phyloP scores from a whole-genome alignment of 2,329 filamentous ascomycete species.

The Penicillium polonicum region DNA sequence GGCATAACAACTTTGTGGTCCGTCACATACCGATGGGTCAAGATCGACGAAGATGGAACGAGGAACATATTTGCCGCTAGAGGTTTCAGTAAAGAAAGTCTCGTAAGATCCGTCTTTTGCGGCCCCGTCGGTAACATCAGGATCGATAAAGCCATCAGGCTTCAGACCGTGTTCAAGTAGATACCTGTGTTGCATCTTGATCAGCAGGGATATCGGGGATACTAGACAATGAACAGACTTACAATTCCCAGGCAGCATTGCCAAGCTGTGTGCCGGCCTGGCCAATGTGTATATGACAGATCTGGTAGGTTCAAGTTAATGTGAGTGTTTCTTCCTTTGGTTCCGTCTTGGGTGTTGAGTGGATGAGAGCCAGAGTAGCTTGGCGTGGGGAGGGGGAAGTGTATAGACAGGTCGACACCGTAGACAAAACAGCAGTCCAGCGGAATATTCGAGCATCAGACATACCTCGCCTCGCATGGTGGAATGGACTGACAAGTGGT shows the following conservation, averaged over 20 bases:
- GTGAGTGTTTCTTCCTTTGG: neutral
- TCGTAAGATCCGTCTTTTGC: slow-evolving; percentile 59
- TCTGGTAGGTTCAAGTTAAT: slow-evolving; percentile 41
- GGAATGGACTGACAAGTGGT: too few species aligned
- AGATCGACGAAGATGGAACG: slow-evolving; percentile 67
- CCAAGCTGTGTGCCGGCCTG: slow-evolving; percentile 67
- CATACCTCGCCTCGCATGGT: slow-evolving; percentile 7
- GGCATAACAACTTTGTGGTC: neutral
- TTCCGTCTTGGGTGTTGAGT: neutral
- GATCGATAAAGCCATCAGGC: slow-evolving; percentile 59
- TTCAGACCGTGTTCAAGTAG: slow-evolving; percentile 65
- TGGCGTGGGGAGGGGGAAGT: too few species aligned
- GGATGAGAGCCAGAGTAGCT: neutral
- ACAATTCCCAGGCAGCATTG: slow-evolving; percentile 70
- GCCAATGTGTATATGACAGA: slow-evolving; percentile 67
- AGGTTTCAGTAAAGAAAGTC: slow-evolving; percentile 66
- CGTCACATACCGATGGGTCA: slow-evolving; percentile 55
- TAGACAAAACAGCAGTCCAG: neutral
- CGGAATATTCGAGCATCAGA: neutral
- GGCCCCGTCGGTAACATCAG: slow-evolving; percentile 53
- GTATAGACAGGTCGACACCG: neutral
- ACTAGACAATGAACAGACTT: slow-evolving; percentile 42
- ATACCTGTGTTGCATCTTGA: slow-evolving; percentile 48
- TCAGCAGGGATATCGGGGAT: slow-evolving; percentile 4
- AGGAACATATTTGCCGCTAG: slow-evolving; percentile 65